Base-by-base conservation (phyloP, 768 basidiomycete genomes). In the Trametes elegans region DNA sequence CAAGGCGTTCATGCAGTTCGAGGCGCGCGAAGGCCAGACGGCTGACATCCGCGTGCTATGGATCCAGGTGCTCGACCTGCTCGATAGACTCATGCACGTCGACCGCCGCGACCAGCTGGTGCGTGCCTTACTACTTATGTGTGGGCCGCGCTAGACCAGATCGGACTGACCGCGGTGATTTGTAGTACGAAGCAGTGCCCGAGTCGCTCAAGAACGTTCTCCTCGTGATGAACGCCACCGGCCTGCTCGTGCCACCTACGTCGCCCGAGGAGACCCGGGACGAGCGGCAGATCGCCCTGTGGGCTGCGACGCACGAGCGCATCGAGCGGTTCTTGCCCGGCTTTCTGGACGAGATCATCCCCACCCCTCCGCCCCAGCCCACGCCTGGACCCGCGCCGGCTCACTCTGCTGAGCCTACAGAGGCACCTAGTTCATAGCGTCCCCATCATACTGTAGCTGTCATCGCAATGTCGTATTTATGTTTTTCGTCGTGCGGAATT, bases 151-250 rank as follows among this genome's bases (percentile, higher is more conserved):
- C n/a, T n/a, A n/a, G n/a, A n/a, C n/a, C n/a, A n/a, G n/a, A n/a
- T n/a, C n/a, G n/a, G n/a, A n/a, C n/a, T n/a, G n/a, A n/a, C n/a
- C n/a, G n/a, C n/a, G n/a, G n/a, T n/a, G n/a, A n/a, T 5, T n/a
- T 41, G 14, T 62, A 98, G 96, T 87, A 87, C 68, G 97, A 99
- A 69, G 96, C 96, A 0, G 80, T 97, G 18, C 93, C 93, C 1
- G 97, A 99, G 71, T 95, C 94, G 1, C 79, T 99, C 63, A 98
- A 98, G 74, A 98, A 98, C 65, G 90, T 96, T 44, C 74, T 99
- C 14, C 79, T 98, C 43, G 96, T 99, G 44, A 95, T 99, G 93
- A 87, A 94, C 63, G 91, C 94, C 1, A 87, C 88, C 1, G 80
- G 81, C 5, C 85, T 95, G 52, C 81, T 99, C 16, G 79, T 91